phyloP scores from a whole-genome alignment of 2,329 filamentous ascomycete species.

The Colletotrichum eleusines region DNA sequence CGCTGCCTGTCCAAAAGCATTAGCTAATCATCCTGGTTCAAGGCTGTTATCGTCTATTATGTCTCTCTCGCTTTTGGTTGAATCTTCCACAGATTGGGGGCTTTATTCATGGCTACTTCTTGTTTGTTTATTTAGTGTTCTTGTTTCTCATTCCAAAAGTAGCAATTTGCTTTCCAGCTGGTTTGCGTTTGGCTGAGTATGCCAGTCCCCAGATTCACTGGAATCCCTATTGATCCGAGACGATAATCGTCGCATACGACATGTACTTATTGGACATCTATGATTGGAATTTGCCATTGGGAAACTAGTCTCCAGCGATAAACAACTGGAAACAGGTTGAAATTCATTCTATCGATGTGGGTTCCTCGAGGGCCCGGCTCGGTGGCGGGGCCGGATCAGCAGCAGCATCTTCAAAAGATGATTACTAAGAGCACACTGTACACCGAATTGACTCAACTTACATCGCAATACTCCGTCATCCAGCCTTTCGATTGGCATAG shows the following conservation, averaged over 20 bases:
- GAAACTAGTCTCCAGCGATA: not conserved
- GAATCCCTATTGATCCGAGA: not conserved
- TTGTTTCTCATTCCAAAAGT: not conserved
- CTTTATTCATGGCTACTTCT: too few species aligned
- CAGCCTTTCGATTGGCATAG: not conserved
- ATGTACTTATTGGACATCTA: not conserved
- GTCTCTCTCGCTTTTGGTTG: not conserved
- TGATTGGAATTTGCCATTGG: not conserved
- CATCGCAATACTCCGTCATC: not conserved
- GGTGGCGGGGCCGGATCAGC: constrained; percentile 10
- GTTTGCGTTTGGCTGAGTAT: not conserved
- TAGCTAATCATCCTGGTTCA: constrained; percentile 23
- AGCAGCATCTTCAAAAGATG: not conserved
- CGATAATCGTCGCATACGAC: not conserved
- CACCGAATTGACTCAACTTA: not conserved
- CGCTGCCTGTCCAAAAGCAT: not conserved
- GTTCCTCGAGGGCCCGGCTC: constrained; percentile 2
- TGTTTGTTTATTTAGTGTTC: not conserved
- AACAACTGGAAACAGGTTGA: not conserved
- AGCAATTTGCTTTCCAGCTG: too few species aligned
- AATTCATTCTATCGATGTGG: not conserved
- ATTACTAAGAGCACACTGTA: constrained; percentile 5
- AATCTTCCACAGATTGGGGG: not conserved
- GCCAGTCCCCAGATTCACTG: not conserved
- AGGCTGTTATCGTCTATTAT: not conserved